These are phyloP conservation scores for Gardenia jasminoides DNA, from an alignment of 257 asterid species.

Conservation along the genomic window DNA sequence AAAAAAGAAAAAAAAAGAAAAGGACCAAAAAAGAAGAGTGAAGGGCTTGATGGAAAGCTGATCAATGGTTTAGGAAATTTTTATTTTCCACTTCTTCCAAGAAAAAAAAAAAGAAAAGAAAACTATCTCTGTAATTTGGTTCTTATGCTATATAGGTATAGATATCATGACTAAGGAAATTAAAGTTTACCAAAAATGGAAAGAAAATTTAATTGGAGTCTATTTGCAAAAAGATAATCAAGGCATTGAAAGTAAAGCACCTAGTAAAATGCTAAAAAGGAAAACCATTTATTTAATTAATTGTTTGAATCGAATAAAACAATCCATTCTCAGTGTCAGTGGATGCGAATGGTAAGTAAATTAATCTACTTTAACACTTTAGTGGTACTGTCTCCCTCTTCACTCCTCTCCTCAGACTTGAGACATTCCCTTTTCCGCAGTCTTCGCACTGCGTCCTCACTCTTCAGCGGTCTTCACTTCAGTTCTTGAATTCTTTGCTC, in stretches of 20 bases:
- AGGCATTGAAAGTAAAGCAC: too few relatives aligned
- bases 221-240: background rate
- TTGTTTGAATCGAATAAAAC: background rate
- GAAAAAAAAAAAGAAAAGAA: too few relatives aligned
- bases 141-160: too few relatives aligned
- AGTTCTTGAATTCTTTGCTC: conserved; percentile 5
- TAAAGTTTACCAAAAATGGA: background rate
- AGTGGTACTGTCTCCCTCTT: background rate
- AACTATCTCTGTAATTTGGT: too few relatives aligned
- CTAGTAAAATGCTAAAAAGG: background rate
- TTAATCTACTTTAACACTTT: background rate
- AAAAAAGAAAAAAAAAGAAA: too few relatives aligned
- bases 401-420: background rate
- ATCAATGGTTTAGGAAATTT: too few relatives aligned
- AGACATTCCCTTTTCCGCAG: background rate
- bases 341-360: background rate
- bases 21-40: too few relatives aligned
- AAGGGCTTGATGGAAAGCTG: too few relatives aligned
- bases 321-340: background rate
- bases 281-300: too few relatives aligned
- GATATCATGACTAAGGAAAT: too few relatives aligned
- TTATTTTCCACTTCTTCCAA: too few relatives aligned
- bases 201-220: background rate
- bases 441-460: conserved; percentile 9
- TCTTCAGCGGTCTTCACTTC: conserved; percentile 15